Evolutionary conservation across 371 early-diverging fungal species (phyloP), one percentile per base, ranked within the genome.

Genomic region (Massospora cicadina): DNA sequence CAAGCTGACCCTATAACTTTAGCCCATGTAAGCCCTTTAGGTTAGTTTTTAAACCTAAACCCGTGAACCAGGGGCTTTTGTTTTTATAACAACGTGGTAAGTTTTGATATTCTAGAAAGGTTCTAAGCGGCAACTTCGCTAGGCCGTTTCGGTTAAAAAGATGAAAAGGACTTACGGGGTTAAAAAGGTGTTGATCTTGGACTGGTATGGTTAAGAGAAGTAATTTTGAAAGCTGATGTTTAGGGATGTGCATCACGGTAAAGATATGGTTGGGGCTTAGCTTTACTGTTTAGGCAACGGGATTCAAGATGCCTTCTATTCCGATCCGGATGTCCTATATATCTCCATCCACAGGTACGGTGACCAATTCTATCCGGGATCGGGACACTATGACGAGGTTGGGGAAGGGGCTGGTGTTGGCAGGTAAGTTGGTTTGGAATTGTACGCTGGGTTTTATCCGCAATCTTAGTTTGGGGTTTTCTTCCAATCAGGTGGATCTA

Each of bases 231-330:
- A 43, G 10, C 17, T 43, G 17, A 10, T 43, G 5, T 21, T 32
- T 69, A 82, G 82, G 95, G 93, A 95, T 68, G 77, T 93, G n/a
- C 95, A 95, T 72, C 92, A 93, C 70, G 95, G 79, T 73, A 71
- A 57, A 27, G 25, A 28, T 58, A 58, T 43, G 43, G 17, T 17
- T 43, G 5, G n/a, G 60, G 31, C n/a, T 67, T 24, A n/a, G 5
- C 12, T 10, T 2, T 21, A 54, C 54, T 30, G 13, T 62, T 33
- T 63, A 81, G 81, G 91, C 7, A 95, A 95, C 68, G 95, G 95
- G 0, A 93, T 89, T 12, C 93, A 95, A 64, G 76, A 81, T 10
- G 79, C 81, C 1, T 93, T 94, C 65, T 78, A 80, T 63, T 68
- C 79, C 2, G 87, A 93, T 66, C 79, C 82, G 0, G 71, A 85